Conservation (phyloP, 192 early-diverging fungal species). For the Entomortierella lignicola region DNA sequence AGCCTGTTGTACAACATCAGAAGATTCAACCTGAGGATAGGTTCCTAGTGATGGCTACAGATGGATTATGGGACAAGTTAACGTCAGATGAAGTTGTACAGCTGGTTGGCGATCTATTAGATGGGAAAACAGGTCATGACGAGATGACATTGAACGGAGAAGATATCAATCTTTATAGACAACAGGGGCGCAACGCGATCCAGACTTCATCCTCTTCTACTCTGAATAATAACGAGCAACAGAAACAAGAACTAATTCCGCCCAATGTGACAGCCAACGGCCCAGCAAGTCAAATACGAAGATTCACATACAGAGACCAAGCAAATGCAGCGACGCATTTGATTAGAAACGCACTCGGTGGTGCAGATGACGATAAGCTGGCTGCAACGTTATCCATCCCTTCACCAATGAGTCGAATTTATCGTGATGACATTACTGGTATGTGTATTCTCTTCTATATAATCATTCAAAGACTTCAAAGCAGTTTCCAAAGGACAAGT, state of each 20-base stretch:
- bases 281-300: slow-evolving; percentile 12
- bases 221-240: not conserved
- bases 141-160: slow-evolving; percentile 30
- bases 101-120: slow-evolving; percentile 58
- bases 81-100: slow-evolving; percentile 70
- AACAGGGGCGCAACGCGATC: not conserved
- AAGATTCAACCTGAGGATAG: slow-evolving; percentile 68
- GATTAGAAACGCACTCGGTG: slow-evolving; percentile 74
- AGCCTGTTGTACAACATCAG: slow-evolving; percentile 74
- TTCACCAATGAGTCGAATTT: slow-evolving; percentile 70
- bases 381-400: slow-evolving; percentile 73
- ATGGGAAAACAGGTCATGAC: slow-evolving; percentile 46
- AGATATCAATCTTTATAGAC: slow-evolving; percentile 15
- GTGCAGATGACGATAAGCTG: slow-evolving; percentile 69
- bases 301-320: slow-evolving; percentile 58
- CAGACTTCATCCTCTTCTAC: not conserved
- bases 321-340: slow-evolving; percentile 79
- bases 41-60: slow-evolving; percentile 84
- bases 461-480: too few species aligned
- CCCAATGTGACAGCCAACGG: slow-evolving; percentile 19
- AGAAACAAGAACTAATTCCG: slow-evolving; percentile 26
- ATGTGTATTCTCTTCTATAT: not conserved
- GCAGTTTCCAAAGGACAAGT: too few species aligned
- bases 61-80: slow-evolving; percentile 86
- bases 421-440: slow-evolving; percentile 87